Evolutionary conservation across 768 basidiomycete genomes (phyloP).

Genomic region (Termitomyces sp.): DNA sequence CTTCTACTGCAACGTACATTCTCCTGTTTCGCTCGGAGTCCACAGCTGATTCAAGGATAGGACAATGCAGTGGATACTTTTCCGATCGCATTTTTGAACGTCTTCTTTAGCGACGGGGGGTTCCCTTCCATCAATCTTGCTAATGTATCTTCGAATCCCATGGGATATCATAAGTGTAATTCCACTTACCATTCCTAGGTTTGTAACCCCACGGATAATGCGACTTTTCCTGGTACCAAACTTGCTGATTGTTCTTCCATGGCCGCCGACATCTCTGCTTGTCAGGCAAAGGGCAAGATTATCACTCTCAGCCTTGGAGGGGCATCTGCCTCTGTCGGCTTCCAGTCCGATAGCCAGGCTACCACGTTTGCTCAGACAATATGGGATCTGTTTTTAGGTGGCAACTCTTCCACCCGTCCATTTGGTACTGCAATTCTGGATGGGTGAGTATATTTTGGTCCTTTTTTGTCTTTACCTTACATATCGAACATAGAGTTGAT

Average conservation of each 20-base stretch:
- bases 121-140: slow-evolving; percentile 66
- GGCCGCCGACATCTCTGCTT: slow-evolving; percentile 57
- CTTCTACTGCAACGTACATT: slow-evolving; percentile 57
- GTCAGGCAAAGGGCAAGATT: slow-evolving; percentile 65
- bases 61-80: slow-evolving; percentile 68
- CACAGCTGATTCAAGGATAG: slow-evolving; percentile 23
- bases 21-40: slow-evolving; percentile 4
- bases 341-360: slow-evolving; percentile 56
- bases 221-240: slow-evolving; percentile 57
- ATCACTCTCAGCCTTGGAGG: slow-evolving; percentile 58
- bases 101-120: slow-evolving; percentile 62
- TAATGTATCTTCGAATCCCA: slow-evolving; percentile 39
- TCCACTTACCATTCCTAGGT: slow-evolving; percentile 33
- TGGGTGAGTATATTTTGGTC: slow-evolving; percentile 40
- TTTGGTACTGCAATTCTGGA: slow-evolving; percentile 72
- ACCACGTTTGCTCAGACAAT: slow-evolving; percentile 59
- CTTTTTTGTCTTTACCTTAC: neutral
- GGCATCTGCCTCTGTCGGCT: slow-evolving; percentile 58
- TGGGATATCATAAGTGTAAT: neutral
- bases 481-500: slow-evolving; percentile 43
- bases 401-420: slow-evolving; percentile 53
- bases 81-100: slow-evolving; percentile 65
- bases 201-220: slow-evolving; percentile 56
- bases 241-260: slow-evolving; percentile 61
- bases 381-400: slow-evolving; percentile 71